A percentile compares a stretch with the other conserved stretches of the same genome.
These are phyloP conservation scores for Thraustochytrium sp. DNA, from an alignment of 352 stramenopile species.

Conservation along the genomic window DNA sequence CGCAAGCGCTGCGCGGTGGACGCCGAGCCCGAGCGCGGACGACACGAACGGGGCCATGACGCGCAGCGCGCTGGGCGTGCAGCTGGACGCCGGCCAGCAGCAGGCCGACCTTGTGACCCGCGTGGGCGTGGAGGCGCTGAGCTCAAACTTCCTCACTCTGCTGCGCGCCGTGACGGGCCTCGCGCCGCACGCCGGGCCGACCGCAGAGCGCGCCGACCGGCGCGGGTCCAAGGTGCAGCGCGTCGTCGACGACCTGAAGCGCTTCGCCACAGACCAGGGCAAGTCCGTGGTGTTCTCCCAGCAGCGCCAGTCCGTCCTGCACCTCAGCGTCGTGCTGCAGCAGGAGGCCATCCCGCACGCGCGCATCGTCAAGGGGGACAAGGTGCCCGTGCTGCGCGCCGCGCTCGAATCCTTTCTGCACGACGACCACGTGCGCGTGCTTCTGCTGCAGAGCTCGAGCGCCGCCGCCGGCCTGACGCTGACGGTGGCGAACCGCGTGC, in stretches of 20 bases:
- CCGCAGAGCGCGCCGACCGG: not conserved
- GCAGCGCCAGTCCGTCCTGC: not conserved
- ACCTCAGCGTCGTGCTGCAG: not conserved
- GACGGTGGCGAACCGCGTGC: conserved; percentile 33
- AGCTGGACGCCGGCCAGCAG: no score
- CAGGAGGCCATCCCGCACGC: not conserved
- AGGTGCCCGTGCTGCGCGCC: not conserved
- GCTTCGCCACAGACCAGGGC: not conserved
- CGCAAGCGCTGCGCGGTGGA: not conserved
- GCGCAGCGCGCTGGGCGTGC: not conserved
- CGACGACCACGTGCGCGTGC: not conserved
- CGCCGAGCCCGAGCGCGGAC: not conserved
- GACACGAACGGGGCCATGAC: not conserved
- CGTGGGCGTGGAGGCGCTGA: not conserved
- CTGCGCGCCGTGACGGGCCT: not conserved
- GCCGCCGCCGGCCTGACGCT: conserved; percentile 39
- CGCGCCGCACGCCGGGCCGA: not conserved
- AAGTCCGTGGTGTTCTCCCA: conserved; percentile 33
- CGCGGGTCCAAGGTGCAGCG: not conserved
- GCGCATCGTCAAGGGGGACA: not conserved
- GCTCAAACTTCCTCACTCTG: not conserved
- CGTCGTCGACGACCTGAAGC: conserved; percentile 10
- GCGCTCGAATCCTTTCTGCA: not conserved
- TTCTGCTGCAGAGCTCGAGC: conserved; percentile 31
- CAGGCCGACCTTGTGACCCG: not conserved